Evolutionary conservation across 371 early-diverging fungal genomes (phyloP).

Genomic region (Batkoa obscura): DNA sequence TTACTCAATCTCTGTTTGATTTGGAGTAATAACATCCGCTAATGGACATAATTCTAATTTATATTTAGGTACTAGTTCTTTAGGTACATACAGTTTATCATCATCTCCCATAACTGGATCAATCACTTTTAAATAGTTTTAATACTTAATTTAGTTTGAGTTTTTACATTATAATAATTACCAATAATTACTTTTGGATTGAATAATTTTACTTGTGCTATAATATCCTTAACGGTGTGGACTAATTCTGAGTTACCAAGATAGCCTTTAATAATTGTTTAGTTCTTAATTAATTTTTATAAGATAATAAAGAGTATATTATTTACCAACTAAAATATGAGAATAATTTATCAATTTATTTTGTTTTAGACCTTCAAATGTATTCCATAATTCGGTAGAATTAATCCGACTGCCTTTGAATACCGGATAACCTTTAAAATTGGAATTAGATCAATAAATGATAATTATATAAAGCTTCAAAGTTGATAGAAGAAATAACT

Average conservation of each 20-base stretch:
- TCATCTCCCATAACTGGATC: conserved; percentile 92
- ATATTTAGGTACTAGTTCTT: conserved; percentile 62
- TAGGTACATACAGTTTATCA: conserved; percentile 61
- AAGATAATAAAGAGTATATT: too few species aligned
- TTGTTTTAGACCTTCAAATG: conserved; percentile 45
- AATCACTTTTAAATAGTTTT: conserved; percentile 27
- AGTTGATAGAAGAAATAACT: background rate
- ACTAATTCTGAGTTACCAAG: background rate
- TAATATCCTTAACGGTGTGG: conserved; percentile 4
- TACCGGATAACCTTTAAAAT: conserved; percentile 42
- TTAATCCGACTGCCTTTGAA: conserved; percentile 45
- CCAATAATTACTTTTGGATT: conserved; percentile 20
- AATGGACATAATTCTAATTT: conserved; percentile 33
- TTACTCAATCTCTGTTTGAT: conserved; percentile 80
- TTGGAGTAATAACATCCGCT: conserved; percentile 72
- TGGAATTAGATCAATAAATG: background rate
- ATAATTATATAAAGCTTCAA: background rate
- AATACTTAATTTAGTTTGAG: background rate
- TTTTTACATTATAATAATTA: conserved; percentile 9
- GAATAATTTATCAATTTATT: conserved; percentile 58
- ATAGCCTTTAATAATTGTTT: background rate
- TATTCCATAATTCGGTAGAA: conserved; percentile 36
- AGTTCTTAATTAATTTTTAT: too few species aligned
- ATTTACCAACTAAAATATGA: conserved; percentile 36
- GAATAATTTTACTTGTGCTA: conserved; percentile 10